A percentile compares a stretch with the other conserved stretches of the same genome.
Conservation (phyloP, 1,284 basidiomycete species). For the Fistulina hepatica region DNA sequence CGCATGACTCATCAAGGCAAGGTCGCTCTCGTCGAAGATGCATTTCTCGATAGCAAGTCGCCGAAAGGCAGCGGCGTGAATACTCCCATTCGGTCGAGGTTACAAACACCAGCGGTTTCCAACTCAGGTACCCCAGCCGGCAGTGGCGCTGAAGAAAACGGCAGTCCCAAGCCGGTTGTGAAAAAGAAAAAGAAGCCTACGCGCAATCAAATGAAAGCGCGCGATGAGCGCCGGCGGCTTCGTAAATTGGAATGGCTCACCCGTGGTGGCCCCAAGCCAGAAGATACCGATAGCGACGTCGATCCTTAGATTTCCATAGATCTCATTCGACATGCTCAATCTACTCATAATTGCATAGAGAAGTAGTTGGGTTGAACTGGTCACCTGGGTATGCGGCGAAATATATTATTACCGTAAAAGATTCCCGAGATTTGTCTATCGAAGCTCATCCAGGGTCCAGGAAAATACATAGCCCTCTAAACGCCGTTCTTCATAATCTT, state of each 20-base stretch:
- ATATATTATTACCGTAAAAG: too few relatives aligned
- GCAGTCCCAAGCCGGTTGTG: constrained; percentile 31
- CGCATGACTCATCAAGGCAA: constrained; percentile 85
- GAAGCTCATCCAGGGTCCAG: too few relatives aligned
- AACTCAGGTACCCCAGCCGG: constrained; percentile 55
- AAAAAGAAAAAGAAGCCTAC: constrained; percentile 90
- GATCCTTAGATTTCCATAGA: too few relatives aligned
- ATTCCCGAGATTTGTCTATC: too few relatives aligned
- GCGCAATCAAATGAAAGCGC: constrained; percentile 82
- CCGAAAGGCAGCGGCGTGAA: constrained; percentile 61
- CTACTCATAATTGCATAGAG: too few relatives aligned
- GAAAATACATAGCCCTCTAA: too few relatives aligned
- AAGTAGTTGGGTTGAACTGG: too few relatives aligned
- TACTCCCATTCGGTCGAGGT: constrained; percentile 54
- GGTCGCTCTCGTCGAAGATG: constrained; percentile 72
- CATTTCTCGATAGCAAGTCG: constrained; percentile 47
- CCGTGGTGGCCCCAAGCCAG: constrained; percentile 69
- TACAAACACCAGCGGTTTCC: constrained; percentile 56
- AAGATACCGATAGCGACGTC: constrained; percentile 74
- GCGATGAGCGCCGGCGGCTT: constrained; percentile 70
- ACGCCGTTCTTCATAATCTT: too few relatives aligned
- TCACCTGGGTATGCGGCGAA: too few relatives aligned
- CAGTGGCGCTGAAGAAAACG: constrained; percentile 57
- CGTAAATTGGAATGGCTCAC: constrained; percentile 80
- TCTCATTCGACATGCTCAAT: too few relatives aligned